Conservation (phyloP, 2,329 filamentous ascomycete genomes). For the Zymoseptoria pseudotritici region DNA sequence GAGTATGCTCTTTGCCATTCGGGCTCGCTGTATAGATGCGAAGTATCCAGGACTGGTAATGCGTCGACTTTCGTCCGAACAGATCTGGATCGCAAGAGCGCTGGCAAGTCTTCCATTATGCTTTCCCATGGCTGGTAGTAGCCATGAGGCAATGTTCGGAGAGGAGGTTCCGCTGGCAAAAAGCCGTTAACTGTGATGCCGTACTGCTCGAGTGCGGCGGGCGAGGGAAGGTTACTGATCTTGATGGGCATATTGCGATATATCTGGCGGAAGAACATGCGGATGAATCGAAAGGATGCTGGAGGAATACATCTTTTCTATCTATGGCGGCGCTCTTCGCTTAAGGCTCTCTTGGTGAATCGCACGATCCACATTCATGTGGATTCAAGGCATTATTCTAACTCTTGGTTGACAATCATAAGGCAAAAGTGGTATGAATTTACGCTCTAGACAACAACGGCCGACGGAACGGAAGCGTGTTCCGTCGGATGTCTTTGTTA, state of each 20-base stretch:
- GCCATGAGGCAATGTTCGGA: conserved; percentile 71
- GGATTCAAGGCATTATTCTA: background rate
- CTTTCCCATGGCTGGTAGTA: conserved; percentile 95
- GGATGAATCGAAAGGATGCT: background rate
- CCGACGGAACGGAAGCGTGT: background rate
- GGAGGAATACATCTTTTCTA: background rate
- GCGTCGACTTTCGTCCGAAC: conserved; percentile 69
- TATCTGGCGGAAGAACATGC: background rate
- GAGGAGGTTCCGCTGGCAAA: conserved; percentile 69
- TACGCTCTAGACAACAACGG: background rate
- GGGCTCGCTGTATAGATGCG: conserved; percentile 69
- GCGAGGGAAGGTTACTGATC: conserved; percentile 15
- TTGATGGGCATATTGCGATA: conserved; percentile 21
- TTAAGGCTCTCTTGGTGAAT: conserved; percentile 5
- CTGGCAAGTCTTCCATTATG: conserved; percentile 72
- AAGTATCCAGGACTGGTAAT: conserved; percentile 74
- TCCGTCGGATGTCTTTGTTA: background rate
- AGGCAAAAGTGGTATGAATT: background rate
- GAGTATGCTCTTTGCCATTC: conserved; percentile 87
- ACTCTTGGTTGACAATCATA: background rate
- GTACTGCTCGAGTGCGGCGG: conserved; percentile 16
- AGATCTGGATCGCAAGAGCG: conserved; percentile 70
- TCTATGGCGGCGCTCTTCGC: conserved; percentile 1
- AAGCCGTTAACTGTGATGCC: conserved; percentile 56
- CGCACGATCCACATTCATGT: conserved; percentile 3